Base-by-base conservation (phyloP, 345 rosid species). In the Nephelium lappaceum region DNA sequence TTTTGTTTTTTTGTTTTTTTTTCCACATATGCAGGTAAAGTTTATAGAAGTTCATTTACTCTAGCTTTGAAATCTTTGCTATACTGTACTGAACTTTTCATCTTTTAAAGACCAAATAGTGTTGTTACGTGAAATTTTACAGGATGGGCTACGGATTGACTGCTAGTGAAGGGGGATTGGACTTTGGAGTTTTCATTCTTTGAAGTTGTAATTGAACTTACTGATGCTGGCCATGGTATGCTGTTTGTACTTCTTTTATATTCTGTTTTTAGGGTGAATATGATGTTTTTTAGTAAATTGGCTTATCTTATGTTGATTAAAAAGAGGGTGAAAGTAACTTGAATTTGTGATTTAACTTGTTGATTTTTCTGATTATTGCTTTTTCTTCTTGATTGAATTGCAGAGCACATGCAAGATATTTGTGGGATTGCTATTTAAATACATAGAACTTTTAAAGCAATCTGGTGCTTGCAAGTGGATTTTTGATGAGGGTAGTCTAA, bases 221-320 rank as follows among this genome's bases (percentile, higher is more conserved):
- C 98, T 38, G 92, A 95, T 83, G 90, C 95, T 77, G 98, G 99
- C 60, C 98, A 95, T 71, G 97, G 99, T 95, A 77, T 78, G 91
- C 84, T 74, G 75, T 77, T 77, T 67, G 6, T 65, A 25, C 42
- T 69, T 83, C 24, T 69, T 71, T 73, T 21, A n/a, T n/a, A 71
- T 67, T 42, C 61, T 25, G 36, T 31, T 36, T 55, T 31, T 6
- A 11, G 2, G n/a, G 41, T 73, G 45, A 27, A 47, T 77, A 19
- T 77, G 42, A 73, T 78, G 68, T 74, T 19, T 75, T 76, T 61
- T 61, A 76, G 23, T 69, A 23, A 21, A 64, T 80, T 51, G 61
- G 47, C 12, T 51, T 71, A 42, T 66, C 64, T 2, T 70, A 25
- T 71, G 5, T 31, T 51, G 74, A n/a, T n/a, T n/a, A n/a, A n/a